Evolutionary conservation across 2,329 filamentous ascomycete genomes (phyloP).

Genomic region (Dactylonectria estremocensis): DNA sequence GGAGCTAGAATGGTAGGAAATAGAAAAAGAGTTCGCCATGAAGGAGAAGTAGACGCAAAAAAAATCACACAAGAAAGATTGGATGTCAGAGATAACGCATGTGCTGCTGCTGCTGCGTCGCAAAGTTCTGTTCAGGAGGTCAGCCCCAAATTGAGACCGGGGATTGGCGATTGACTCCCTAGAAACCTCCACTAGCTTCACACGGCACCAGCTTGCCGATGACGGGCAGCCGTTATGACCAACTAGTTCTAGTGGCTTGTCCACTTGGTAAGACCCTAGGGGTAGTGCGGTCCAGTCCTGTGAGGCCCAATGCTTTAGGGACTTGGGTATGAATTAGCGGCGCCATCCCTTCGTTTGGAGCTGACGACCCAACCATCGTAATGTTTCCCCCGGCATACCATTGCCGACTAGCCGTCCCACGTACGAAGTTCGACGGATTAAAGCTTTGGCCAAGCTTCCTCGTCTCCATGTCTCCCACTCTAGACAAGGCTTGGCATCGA

Average conservation of each 20-base stretch:
- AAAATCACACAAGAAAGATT: background rate
- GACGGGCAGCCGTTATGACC: background rate
- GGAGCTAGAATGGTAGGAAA: background rate
- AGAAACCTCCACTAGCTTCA: background rate
- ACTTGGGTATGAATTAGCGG: background rate
- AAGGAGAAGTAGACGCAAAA: background rate
- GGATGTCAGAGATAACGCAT: background rate
- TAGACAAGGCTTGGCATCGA: background rate
- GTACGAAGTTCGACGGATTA: background rate
- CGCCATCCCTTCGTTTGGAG: background rate
- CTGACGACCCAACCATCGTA: background rate
- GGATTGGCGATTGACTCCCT: background rate
- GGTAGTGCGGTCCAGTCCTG: slow-evolving; percentile 1
- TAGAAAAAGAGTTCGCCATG: background rate
- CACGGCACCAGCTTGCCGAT: slow-evolving; percentile 1
- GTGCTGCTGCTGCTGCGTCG: background rate
- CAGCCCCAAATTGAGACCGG: background rate
- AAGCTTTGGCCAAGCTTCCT: background rate
- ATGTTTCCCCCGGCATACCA: background rate
- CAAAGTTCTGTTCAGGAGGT: background rate
- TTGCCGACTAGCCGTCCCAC: background rate
- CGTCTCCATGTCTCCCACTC: background rate
- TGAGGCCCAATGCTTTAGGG: background rate
- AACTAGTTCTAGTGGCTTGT: background rate
- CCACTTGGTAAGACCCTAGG: too few species aligned